Conservation (phyloP, 2,329 filamentous ascomycete genomes). For the Magnaporthiopsis incrustans region DNA sequence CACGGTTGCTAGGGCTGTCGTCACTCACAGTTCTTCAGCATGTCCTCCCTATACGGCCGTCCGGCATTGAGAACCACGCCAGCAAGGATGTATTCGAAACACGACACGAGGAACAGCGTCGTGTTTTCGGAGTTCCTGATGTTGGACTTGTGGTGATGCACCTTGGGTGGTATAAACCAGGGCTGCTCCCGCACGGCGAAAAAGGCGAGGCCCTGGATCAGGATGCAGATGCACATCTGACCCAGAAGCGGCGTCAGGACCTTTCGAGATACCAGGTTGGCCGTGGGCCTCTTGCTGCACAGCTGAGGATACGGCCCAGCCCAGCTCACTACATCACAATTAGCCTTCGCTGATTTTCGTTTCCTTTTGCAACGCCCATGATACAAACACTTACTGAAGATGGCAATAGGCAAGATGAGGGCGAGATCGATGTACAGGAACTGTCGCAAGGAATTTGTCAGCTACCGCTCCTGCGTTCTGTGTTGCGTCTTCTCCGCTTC, state of each 20-base stretch:
- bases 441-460: slow-evolving; percentile 22
- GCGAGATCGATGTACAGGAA: slow-evolving; percentile 93
- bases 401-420: slow-evolving; percentile 89
- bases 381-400: slow-evolving; percentile 64
- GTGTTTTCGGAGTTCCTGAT: slow-evolving; percentile 92
- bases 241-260: slow-evolving; percentile 83
- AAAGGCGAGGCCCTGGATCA: slow-evolving; percentile 69
- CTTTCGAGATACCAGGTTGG: slow-evolving; percentile 85
- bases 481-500: not conserved
- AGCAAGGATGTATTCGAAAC: slow-evolving; percentile 90
- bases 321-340: slow-evolving; percentile 69
- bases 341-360: not conserved
- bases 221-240: slow-evolving; percentile 74
- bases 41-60: slow-evolving; percentile 75
- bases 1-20: not conserved
- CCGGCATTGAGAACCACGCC: slow-evolving; percentile 89
- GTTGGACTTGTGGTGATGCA: slow-evolving; percentile 73
- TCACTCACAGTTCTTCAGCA: slow-evolving; percentile 66
- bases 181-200: slow-evolving; percentile 66
- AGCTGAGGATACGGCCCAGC: slow-evolving; percentile 73
- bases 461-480: not conserved
- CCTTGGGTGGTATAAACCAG: slow-evolving; percentile 78
- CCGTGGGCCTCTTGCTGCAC: slow-evolving; percentile 79
- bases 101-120: slow-evolving; percentile 78
- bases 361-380: slow-evolving; percentile 2